These are phyloP conservation scores for Suhomyces vadensis DNA, from an alignment of 805 yeast species.

Conservation along the genomic window DNA sequence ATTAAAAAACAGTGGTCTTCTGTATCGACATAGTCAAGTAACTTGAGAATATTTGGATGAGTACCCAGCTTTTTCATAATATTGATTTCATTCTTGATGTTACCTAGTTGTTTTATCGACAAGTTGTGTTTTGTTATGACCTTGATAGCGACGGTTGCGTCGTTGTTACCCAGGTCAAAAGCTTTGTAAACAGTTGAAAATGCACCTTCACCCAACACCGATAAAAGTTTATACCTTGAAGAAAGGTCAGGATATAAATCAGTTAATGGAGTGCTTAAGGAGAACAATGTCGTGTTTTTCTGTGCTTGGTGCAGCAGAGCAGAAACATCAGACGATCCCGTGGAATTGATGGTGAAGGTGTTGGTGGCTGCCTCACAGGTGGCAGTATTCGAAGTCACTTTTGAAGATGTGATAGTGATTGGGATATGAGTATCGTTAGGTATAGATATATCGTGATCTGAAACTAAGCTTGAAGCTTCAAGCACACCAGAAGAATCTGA, in stretches of 20 bases:
- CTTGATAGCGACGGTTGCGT: slow-evolving; percentile 66
- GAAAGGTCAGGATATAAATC: slow-evolving; percentile 27
- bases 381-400: background rate
- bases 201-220: slow-evolving; percentile 78
- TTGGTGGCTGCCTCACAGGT: background rate
- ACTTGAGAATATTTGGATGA: slow-evolving; percentile 61
- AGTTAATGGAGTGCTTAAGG: slow-evolving; percentile 11
- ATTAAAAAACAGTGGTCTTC: slow-evolving; percentile 58
- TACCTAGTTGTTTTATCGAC: slow-evolving; percentile 51
- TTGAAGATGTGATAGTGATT: background rate
- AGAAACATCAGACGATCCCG: background rate
- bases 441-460: background rate
- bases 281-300: slow-evolving; percentile 7
- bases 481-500: background rate
- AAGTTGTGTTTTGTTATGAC: slow-evolving; percentile 64
- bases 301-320: background rate
- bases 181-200: slow-evolving; percentile 85
- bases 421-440: background rate
- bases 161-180: slow-evolving; percentile 40
- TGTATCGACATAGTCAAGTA: slow-evolving; percentile 55
- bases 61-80: slow-evolving; percentile 60
- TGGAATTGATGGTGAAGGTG: background rate
- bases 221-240: slow-evolving; percentile 29
- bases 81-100: slow-evolving; percentile 68
- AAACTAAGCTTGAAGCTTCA: background rate